Percentiles rank a stretch among this genome's conserved stretches.
Conservation (phyloP, 495 filamentous ascomycete species). For the Penicillium longicatenatum region DNA sequence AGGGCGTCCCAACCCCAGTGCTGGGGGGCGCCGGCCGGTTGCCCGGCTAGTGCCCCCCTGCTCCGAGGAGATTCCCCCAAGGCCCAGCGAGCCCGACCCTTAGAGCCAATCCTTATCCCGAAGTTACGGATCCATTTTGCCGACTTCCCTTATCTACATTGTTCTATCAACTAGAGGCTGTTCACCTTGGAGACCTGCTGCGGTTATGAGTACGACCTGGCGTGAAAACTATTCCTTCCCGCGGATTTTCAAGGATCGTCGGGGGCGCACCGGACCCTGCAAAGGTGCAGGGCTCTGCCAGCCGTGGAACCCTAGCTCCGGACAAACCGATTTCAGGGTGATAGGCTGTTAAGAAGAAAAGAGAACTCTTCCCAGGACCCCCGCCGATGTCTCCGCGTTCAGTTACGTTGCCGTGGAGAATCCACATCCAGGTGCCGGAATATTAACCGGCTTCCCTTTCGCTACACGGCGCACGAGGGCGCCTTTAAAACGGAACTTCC, state of each 20-base stretch:
- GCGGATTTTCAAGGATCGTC: conserved; percentile 71
- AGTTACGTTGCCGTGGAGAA: conserved; percentile 67
- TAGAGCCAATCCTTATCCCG: conserved; percentile 73
- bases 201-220: conserved; percentile 69
- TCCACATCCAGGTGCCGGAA: conserved; percentile 68
- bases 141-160: conserved; percentile 69
- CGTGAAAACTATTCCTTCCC: conserved; percentile 68
- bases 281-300: conserved; percentile 60
- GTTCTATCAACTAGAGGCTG: conserved; percentile 74
- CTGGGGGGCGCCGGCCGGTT: conserved; percentile 54
- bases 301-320: conserved; percentile 30
- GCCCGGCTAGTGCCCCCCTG: conserved; percentile 56
- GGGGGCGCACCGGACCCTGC: conserved; percentile 64
- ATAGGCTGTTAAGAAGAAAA: conserved; percentile 34
- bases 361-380: conserved; percentile 51
- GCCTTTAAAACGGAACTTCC: conserved; percentile 65
- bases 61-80: conserved; percentile 19
- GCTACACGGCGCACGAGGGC: conserved; percentile 58
- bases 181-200: conserved; percentile 74
- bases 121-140: conserved; percentile 76
- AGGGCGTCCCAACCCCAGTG: conserved; percentile 56
- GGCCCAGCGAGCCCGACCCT: conserved; percentile 49
- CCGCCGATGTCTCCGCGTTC: conserved; percentile 57
- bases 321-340: conserved; percentile 61
- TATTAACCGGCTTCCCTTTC: conserved; percentile 74